Conservation (phyloP, 2,329 filamentous ascomycete genomes). For the Stagonosporopsis cucurbitacearum region DNA sequence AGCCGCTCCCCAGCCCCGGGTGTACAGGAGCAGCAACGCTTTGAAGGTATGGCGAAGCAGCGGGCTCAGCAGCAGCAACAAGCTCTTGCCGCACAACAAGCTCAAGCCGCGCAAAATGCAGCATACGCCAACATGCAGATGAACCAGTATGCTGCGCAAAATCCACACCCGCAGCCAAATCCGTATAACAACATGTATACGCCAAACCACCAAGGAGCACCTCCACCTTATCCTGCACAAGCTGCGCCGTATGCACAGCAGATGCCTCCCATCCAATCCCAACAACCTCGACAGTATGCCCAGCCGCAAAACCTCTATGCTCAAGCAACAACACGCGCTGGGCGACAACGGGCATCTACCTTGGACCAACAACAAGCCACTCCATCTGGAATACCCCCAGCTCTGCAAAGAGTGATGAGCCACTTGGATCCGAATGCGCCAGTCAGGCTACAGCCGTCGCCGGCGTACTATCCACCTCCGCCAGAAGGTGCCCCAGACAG, state of each 20-base stretch:
- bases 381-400: constrained; percentile 87
- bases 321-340: constrained; percentile 77
- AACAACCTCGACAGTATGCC: constrained; percentile 49
- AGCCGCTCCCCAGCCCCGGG: constrained; percentile 89
- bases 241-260: constrained; percentile 60
- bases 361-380: constrained; percentile 95
- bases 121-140: constrained; percentile 70
- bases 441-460: constrained; percentile 91
- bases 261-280: constrained; percentile 59
- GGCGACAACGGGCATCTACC: constrained; percentile 88
- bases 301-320: constrained; percentile 76
- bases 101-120: constrained; percentile 65
- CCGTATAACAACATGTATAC: constrained; percentile 84
- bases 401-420: constrained; percentile 92
- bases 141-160: constrained; percentile 58
- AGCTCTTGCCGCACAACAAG: constrained; percentile 63
- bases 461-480: constrained; percentile 94
- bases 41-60: constrained; percentile 92
- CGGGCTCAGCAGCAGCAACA: constrained; percentile 64
- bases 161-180: constrained; percentile 60
- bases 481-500: constrained; percentile 78
- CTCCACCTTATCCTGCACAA: constrained; percentile 81
- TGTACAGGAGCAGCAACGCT: constrained; percentile 94
- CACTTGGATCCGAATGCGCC: constrained; percentile 94
- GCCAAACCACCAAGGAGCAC: constrained; percentile 69